phyloP scores from a whole-genome alignment of 2,329 filamentous ascomycete species.

The Capronia americana region DNA sequence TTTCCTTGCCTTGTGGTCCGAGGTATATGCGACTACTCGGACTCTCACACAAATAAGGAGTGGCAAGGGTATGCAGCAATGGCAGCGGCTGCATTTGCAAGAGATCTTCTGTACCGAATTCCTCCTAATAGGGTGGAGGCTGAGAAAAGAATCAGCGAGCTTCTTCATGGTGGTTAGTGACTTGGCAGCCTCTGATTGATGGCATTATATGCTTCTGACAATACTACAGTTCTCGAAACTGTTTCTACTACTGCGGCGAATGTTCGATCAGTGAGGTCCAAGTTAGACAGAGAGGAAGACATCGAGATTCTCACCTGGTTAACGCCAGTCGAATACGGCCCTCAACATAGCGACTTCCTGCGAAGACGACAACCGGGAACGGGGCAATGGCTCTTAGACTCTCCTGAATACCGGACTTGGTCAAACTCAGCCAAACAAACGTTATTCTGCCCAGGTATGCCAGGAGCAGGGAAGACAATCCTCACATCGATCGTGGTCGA shows the following conservation, averaged over 20 bases:
- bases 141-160: neutral
- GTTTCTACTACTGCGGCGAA: no score
- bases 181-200: no score
- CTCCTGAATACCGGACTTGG: slow-evolving; percentile 47
- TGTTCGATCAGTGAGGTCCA: no score
- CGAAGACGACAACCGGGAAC: slow-evolving; percentile 48
- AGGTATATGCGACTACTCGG: slow-evolving; percentile 31
- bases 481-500: slow-evolving; percentile 53
- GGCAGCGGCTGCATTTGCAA: slow-evolving; percentile 26
- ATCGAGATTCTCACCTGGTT: neutral
- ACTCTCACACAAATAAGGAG: slow-evolving; percentile 29
- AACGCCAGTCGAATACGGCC: slow-evolving; percentile 41
- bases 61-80: slow-evolving; percentile 30
- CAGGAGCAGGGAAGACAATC: slow-evolving; percentile 59
- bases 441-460: slow-evolving; percentile 57
- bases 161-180: neutral
- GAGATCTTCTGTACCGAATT: slow-evolving; percentile 13
- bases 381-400: slow-evolving; percentile 54
- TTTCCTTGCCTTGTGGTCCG: slow-evolving; percentile 32
- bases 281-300: neutral
- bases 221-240: no score
- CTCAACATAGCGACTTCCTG: slow-evolving; percentile 50
- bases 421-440: slow-evolving; percentile 40
- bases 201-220: no score
- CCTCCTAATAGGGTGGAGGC: neutral